Percentiles rank a stretch among this genome's conserved stretches.
Conservation (phyloP, 306 rosid species). For the Castanea mollissima region DNA sequence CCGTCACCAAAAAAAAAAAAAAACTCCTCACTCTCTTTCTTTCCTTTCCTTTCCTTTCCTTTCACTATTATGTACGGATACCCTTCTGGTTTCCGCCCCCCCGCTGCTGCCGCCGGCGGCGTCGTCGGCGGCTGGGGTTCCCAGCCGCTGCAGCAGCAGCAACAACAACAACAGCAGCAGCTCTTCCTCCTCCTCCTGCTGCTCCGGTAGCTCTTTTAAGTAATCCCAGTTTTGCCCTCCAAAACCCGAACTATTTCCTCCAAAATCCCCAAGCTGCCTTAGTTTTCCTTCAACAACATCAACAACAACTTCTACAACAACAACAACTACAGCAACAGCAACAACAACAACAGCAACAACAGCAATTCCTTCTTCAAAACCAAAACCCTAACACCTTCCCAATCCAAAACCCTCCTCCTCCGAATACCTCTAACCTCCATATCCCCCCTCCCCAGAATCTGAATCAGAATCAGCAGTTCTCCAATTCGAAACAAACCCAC, state of each 20-base stretch:
- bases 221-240: background rate
- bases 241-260: background rate
- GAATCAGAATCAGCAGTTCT: too few species aligned
- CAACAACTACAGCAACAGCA: too few species aligned
- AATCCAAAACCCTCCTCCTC: conserved; percentile 2
- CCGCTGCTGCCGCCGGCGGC: background rate
- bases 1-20: too few species aligned
- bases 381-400: background rate
- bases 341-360: background rate
- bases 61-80: conserved; percentile 42
- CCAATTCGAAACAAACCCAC: too few species aligned
- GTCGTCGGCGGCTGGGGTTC: conserved; percentile 2
- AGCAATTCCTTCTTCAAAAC: background rate
- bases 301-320: too few species aligned
- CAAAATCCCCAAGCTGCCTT: background rate
- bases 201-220: too few species aligned
- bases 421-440: too few species aligned
- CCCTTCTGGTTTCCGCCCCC: conserved; percentile 15
- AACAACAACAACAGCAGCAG: background rate
- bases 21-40: too few species aligned
- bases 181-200: too few species aligned
- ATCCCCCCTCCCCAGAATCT: too few species aligned
- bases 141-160: background rate
- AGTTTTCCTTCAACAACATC: too few species aligned
- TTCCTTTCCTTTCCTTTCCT: background rate